Evolutionary conservation across 176 grass and related monocot genomes (phyloP), one percentile per base, ranked within the genome.

Genomic region (Ensete ventricosum): DNA sequence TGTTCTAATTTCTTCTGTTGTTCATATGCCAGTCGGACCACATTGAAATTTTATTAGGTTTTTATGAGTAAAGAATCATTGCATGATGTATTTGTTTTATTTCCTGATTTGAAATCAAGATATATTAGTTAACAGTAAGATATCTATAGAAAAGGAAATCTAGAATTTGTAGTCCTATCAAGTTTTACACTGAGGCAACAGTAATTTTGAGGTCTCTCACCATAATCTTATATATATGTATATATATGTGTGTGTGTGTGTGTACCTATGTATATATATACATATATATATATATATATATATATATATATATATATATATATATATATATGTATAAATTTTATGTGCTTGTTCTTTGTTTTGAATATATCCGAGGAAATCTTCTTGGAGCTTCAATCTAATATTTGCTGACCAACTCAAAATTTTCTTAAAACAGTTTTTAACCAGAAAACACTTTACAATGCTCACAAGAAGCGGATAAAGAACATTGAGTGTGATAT

Each of bases 381-480:
- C 53, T 72, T 72, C 19, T 23, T 22, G 17, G 52, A 1, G 11
- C 64, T 29, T 29, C 29, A 53, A n/a, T 72, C 50, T 23, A 23
- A 53, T 8, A 50, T 52, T 21, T 65, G 65, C 60, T 84, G 64
- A 85, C 8, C 71, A 6, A 7, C 10, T 8, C 66, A 17, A 19
- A 54, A 29, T 2, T 29, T 29, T 59, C 12, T 60, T 16, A 62
- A 23, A 60, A 64, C 82, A 94, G 88, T 99, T 80, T 99, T 99
- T 65, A 99, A 94, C 73, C 95, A 99, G 81, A 99, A 94, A 81
- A 91, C 95, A 26, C 80, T 99, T 60, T 94, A 99, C 77, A 78
- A 91, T 77, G 95, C 95, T 10, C 80, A 99, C 80, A 99, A 99
- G 52, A 99, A 99, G 76, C 82, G 95, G 72, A 91, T 88, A 3